A percentile compares a stretch with the other conserved stretches of the same genome.
Evolutionary conservation across 2,329 filamentous ascomycete genomes (phyloP).

Genomic region (Hirsutella rhossiliensis): DNA sequence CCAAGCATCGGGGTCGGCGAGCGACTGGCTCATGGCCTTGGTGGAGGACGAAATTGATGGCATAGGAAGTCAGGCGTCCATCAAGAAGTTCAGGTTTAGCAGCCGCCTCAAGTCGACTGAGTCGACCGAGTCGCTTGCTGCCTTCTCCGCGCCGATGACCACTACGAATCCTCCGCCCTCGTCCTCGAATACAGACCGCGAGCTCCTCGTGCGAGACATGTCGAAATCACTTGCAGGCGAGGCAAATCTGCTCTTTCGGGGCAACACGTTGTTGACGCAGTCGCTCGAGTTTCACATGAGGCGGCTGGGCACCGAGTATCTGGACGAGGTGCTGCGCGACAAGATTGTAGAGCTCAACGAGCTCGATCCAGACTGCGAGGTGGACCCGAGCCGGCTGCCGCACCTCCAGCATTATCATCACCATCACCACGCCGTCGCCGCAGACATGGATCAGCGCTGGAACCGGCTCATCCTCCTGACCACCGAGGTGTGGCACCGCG

Average conservation of each 20-base stretch:
- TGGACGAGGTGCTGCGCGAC: slow-evolving; percentile 76
- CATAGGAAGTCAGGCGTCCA: slow-evolving; percentile 66
- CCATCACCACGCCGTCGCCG: slow-evolving; percentile 24
- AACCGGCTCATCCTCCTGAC: slow-evolving; percentile 62
- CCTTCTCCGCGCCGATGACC: background rate
- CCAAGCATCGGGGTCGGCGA: slow-evolving; percentile 74
- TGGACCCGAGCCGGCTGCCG: slow-evolving; percentile 71
- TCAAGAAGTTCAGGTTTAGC: slow-evolving; percentile 63
- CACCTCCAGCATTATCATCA: background rate
- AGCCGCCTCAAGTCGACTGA: slow-evolving; percentile 60
- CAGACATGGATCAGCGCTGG: slow-evolving; percentile 80
- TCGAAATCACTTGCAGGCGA: slow-evolving; percentile 71
- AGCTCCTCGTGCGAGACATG: slow-evolving; percentile 64
- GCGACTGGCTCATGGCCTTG: slow-evolving; percentile 84
- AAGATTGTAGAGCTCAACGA: slow-evolving; percentile 85
- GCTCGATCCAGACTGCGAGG: slow-evolving; percentile 83
- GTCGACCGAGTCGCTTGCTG: slow-evolving; percentile 39
- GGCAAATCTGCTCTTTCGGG: slow-evolving; percentile 88
- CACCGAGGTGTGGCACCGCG: slow-evolving; percentile 74
- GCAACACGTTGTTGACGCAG: slow-evolving; percentile 89
- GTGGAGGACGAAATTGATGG: slow-evolving; percentile 97
- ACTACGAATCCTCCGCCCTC: slow-evolving; percentile 7
- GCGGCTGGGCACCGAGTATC: slow-evolving; percentile 80
- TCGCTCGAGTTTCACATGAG: slow-evolving; percentile 94
- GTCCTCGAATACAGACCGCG: slow-evolving; percentile 42